A percentile compares a stretch with the other conserved stretches of the same genome.
These are phyloP conservation scores for Darksidea phi DNA, from an alignment of 495 filamentous ascomycete species.

Conservation along the genomic window DNA sequence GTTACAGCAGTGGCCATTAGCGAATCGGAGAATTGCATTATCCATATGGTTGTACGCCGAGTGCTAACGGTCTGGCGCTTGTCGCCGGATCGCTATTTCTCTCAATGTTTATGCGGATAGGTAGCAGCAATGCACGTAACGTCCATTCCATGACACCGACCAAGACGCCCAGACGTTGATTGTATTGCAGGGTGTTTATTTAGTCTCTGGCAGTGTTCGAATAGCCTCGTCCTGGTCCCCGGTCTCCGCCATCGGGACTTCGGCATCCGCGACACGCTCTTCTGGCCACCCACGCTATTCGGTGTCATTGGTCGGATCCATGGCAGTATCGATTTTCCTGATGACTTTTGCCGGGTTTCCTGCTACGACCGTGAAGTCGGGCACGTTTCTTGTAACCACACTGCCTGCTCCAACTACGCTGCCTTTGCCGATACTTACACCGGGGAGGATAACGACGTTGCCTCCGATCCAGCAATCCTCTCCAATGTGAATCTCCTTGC, in stretches of 20 bases:
- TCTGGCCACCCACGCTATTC: conserved; percentile 14
- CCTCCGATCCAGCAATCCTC: conserved; percentile 92
- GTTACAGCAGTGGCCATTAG: too few species aligned
- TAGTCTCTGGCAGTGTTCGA: conserved; percentile 1
- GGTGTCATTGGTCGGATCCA: conserved; percentile 25
- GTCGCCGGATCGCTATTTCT: too few species aligned
- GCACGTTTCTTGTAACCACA: conserved; percentile 71
- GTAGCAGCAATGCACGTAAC: too few species aligned
- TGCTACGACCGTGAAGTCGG: conserved; percentile 41
- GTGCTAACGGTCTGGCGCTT: too few species aligned
- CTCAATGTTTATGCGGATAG: too few species aligned
- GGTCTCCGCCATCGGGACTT: conserved; percentile 27
- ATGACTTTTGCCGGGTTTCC: conserved; percentile 44
- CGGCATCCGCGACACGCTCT: conserved; percentile 22
- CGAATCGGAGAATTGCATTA: too few species aligned
- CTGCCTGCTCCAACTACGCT: conserved; percentile 79
- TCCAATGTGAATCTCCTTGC: conserved; percentile 71
- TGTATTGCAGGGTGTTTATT: background rate
- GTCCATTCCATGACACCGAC: too few species aligned
- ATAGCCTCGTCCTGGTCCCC: conserved; percentile 12
- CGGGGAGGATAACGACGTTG: conserved; percentile 69
- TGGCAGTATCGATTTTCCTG: conserved; percentile 33
- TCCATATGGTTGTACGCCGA: too few species aligned
- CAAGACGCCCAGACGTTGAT: too few species aligned
- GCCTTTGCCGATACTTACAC: conserved; percentile 78